A percentile compares a stretch with the other conserved stretches of the same genome.
Conservation (phyloP, 192 early-diverging fungal species). For the Coemansia sp. region DNA sequence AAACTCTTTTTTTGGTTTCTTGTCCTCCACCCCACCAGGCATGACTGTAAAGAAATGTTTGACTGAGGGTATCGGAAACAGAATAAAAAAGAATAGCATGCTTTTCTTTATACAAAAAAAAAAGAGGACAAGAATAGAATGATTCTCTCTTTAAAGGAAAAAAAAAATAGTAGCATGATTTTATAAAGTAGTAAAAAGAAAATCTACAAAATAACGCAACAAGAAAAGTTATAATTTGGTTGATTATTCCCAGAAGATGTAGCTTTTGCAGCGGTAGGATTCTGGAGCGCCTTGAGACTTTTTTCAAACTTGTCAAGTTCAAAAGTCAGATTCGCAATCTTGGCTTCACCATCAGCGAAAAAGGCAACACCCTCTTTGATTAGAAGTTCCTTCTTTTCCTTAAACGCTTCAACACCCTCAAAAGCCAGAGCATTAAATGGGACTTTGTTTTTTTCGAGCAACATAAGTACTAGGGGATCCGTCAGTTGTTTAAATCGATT, state of each 20-base stretch:
- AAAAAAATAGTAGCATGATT: neutral
- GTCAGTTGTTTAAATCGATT: neutral
- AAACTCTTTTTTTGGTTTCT: too few species aligned
- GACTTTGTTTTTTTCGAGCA: neutral
- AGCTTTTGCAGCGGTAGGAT: neutral
- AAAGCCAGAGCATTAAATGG: neutral
- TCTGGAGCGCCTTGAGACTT: neutral
- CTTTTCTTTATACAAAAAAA: neutral
- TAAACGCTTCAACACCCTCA: neutral
- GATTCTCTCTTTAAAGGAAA: too few species aligned
- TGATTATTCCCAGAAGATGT: too few species aligned
- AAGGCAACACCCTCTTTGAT: neutral
- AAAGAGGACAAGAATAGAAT: neutral
- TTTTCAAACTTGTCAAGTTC: neutral
- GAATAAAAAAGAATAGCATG: too few species aligned
- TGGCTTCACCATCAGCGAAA: neutral
- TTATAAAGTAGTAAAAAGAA: neutral
- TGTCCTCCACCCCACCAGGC: too few species aligned
- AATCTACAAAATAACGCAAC: slow-evolving; percentile 5
- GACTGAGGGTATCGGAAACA: too few species aligned
- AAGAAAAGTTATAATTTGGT: neutral
- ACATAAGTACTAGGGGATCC: neutral
- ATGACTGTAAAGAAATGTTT: too few species aligned
- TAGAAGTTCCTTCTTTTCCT: slow-evolving; percentile 3
- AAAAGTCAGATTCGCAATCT: neutral